phyloP scores from a whole-genome alignment of 2,329 filamentous ascomycete species.

The Emericellopsis atlantica region DNA sequence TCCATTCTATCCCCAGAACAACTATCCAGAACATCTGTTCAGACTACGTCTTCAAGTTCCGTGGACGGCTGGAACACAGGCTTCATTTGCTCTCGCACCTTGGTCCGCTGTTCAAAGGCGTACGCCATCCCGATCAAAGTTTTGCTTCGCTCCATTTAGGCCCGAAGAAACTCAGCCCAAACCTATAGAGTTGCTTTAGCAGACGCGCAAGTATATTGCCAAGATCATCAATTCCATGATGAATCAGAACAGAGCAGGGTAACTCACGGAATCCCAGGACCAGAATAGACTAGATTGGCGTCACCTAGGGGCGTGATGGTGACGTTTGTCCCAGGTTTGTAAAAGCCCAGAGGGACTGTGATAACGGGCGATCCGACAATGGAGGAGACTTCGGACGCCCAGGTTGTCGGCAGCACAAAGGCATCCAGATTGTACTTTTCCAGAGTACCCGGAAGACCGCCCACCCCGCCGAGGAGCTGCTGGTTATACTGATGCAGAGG shows the following conservation, averaged over 20 bases:
- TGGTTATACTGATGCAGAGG: constrained; percentile 30
- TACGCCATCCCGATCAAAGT: constrained; percentile 48
- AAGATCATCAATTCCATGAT: too few species aligned
- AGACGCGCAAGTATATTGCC: too few species aligned
- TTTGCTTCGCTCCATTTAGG: constrained; percentile 38
- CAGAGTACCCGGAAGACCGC: constrained; percentile 48
- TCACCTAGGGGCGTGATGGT: not conserved
- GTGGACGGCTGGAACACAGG: not conserved
- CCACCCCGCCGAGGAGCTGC: constrained; percentile 27
- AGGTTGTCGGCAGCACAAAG: constrained; percentile 43
- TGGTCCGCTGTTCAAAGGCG: constrained; percentile 48
- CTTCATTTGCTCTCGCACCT: constrained; percentile 1
- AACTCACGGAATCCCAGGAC: too few species aligned
- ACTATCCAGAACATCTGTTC: too few species aligned
- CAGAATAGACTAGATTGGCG: too few species aligned
- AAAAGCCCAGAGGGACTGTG: constrained; percentile 51
- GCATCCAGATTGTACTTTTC: constrained; percentile 44
- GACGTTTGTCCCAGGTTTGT: constrained; percentile 9
- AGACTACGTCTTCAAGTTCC: not conserved
- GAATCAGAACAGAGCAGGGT: too few species aligned
- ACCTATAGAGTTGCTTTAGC: constrained; percentile 10
- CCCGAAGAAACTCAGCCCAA: constrained; percentile 50
- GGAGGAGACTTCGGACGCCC: constrained; percentile 33
- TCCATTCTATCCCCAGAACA: too few species aligned
- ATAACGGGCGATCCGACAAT: constrained; percentile 48